Conservation (phyloP, 2,329 filamentous ascomycete genomes). For the Penicillium sp. region DNA sequence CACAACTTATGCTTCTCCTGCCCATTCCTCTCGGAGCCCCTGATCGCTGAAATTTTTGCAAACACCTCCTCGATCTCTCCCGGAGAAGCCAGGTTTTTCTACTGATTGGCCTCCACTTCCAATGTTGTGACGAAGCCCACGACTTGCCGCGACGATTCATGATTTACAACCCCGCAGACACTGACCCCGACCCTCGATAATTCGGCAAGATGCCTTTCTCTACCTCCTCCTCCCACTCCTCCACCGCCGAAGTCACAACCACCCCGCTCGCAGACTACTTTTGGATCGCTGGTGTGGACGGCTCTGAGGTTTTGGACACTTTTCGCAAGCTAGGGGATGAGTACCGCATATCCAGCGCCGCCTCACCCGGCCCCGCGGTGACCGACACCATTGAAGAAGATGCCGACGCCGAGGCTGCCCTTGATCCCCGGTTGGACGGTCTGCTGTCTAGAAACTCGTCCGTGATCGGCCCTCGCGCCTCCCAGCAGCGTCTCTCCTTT, state of each 20-base stretch:
- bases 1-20: slow-evolving; percentile 29
- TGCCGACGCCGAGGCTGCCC: slow-evolving; percentile 59
- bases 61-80: neutral
- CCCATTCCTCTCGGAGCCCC: slow-evolving; percentile 19
- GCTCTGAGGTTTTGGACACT: slow-evolving; percentile 51
- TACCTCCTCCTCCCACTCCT: slow-evolving; percentile 29
- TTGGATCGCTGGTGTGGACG: slow-evolving; percentile 62
- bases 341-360: slow-evolving; percentile 44
- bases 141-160: slow-evolving; percentile 31
- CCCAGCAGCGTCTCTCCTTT: slow-evolving; percentile 50
- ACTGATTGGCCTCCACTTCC: slow-evolving; percentile 19
- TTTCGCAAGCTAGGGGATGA: slow-evolving; percentile 49
- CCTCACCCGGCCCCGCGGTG: slow-evolving; percentile 45
- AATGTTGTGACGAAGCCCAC: slow-evolving; percentile 31
- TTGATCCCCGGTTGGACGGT: slow-evolving; percentile 31
- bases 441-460: slow-evolving; percentile 48
- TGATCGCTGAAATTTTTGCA: slow-evolving; percentile 21
- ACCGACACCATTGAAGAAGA: slow-evolving; percentile 67
- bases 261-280: slow-evolving; percentile 69
- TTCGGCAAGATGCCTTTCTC: slow-evolving; percentile 37
- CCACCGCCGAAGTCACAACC: slow-evolving; percentile 48
- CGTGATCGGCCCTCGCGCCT: slow-evolving; percentile 40
- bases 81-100: slow-evolving; percentile 12
- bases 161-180: slow-evolving; percentile 26
- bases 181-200: slow-evolving; percentile 14